A percentile compares a stretch with the other conserved stretches of the same genome.
These are phyloP conservation scores for Mesembryanthemum crystallinum DNA, from an alignment of 148 eudicot species.

Conservation along the genomic window DNA sequence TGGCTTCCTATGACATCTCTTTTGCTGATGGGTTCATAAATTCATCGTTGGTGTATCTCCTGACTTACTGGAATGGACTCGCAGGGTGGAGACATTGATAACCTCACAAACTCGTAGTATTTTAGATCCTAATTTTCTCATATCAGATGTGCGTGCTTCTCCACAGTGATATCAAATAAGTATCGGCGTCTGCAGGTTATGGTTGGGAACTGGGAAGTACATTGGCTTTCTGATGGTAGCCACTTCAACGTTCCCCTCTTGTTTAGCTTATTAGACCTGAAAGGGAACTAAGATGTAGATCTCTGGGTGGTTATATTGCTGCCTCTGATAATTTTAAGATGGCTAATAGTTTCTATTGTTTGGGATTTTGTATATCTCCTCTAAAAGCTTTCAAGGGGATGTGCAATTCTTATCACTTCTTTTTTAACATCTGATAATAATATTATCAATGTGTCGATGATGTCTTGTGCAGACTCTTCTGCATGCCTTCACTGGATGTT, in stretches of 20 bases:
- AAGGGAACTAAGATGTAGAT: neutral
- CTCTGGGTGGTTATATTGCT: neutral
- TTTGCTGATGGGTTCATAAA: conserved; percentile 22
- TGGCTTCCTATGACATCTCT: neutral
- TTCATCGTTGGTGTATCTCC: conserved; percentile 77
- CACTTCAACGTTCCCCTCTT: neutral
- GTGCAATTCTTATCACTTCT: neutral
- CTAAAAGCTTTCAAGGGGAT: neutral
- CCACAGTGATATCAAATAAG: neutral
- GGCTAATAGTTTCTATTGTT: neutral
- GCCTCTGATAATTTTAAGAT: neutral
- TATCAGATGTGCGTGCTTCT: neutral
- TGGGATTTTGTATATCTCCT: neutral
- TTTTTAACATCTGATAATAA: neutral
- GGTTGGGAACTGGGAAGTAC: conserved; percentile 98
- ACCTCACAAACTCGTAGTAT: conserved; percentile 62
- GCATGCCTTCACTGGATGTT: conserved; percentile 96
- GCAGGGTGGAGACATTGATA: conserved; percentile 82
- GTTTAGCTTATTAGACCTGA: neutral
- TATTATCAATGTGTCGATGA: conserved; percentile 10
- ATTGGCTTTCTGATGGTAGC: conserved; percentile 53
- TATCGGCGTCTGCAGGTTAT: conserved; percentile 57
- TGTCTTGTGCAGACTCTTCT: conserved; percentile 55
- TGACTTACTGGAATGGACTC: conserved; percentile 78
- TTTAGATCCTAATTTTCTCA: conserved; percentile 5